Conservation (phyloP, 2,329 filamentous ascomycete genomes). For the Tolypocladium paradoxum region DNA sequence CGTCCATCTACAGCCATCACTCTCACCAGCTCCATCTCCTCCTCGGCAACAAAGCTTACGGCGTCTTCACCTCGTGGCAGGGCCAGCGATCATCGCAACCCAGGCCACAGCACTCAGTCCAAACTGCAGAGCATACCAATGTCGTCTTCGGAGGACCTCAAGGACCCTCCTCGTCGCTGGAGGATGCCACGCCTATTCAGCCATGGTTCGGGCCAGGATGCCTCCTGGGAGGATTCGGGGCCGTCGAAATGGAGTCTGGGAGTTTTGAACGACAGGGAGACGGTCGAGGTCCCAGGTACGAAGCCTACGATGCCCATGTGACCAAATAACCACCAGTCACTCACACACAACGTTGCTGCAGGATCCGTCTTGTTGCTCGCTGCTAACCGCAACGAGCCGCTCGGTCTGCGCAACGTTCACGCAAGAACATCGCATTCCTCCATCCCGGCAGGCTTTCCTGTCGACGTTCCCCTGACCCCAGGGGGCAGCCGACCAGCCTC, state of each 20-base stretch:
- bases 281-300: constrained; percentile 77
- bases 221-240: neutral
- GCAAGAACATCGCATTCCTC: constrained; percentile 49
- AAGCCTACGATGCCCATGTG: neutral
- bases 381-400: constrained; percentile 7
- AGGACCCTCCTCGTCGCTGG: neutral
- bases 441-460: constrained; percentile 34
- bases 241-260: constrained; percentile 53
- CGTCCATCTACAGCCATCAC: neutral
- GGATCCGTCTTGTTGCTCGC: constrained; percentile 9
- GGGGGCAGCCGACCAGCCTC: constrained; percentile 10
- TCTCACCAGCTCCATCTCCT: neutral
- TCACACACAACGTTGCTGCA: neutral
- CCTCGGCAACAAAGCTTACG: neutral
- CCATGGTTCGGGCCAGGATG: neutral
- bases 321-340: neutral
- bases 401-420: constrained; percentile 31
- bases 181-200: neutral
- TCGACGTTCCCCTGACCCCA: constrained; percentile 22
- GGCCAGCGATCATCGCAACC: neutral
- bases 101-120: neutral
- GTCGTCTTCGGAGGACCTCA: constrained; percentile 4
- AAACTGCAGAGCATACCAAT: neutral
- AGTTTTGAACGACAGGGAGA: constrained; percentile 71
- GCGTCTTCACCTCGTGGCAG: neutral